These are phyloP conservation scores for Psophocarpus tetragonolobus DNA, from an alignment of 306 rosid species.

Conservation along the genomic window DNA sequence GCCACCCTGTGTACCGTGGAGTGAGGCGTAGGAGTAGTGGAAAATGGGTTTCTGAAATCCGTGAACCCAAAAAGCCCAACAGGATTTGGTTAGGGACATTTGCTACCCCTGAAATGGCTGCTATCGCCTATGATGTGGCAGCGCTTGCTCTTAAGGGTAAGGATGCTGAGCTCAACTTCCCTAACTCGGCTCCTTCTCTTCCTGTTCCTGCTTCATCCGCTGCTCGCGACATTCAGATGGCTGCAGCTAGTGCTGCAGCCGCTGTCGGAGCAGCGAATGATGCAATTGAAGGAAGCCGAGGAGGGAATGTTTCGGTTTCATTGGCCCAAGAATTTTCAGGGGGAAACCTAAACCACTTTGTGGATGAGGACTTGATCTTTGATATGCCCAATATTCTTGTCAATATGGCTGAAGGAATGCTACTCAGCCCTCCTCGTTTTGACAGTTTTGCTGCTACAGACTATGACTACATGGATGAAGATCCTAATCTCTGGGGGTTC, in stretches of 20 bases:
- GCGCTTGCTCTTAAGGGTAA: conserved; percentile 86
- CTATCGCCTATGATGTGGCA: conserved; percentile 91
- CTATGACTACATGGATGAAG: conserved; percentile 24
- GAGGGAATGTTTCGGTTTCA: not conserved
- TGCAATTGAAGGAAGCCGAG: conserved; percentile 24
- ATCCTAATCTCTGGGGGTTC: conserved; percentile 54
- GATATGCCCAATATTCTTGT: conserved; percentile 81
- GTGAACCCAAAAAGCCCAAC: conserved; percentile 50
- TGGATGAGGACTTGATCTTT: conserved; percentile 89
- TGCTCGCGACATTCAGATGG: conserved; percentile 75
- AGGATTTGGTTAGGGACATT: conserved; percentile 94
- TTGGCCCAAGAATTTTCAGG: conserved; percentile 8
- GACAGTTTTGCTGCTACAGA: conserved; percentile 24
- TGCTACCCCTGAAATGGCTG: conserved; percentile 89
- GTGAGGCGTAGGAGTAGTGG: conserved; percentile 53
- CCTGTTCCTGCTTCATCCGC: conserved; percentile 81
- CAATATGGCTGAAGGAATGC: conserved; percentile 95
- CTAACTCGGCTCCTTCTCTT: conserved; percentile 73
- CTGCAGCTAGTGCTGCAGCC: conserved; percentile 77
- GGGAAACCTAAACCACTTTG: conserved; percentile 24
- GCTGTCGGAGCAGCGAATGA: conserved; percentile 59
- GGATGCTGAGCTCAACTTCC: conserved; percentile 77
- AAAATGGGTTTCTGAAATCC: conserved; percentile 58
- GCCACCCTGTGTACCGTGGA: conserved; percentile 48
- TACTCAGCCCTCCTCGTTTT: conserved; percentile 89